Evolutionary conservation across 345 rosid genomes (phyloP), one percentile per base, ranked within the genome.

Genomic region (Microthlaspi erraticum): DNA sequence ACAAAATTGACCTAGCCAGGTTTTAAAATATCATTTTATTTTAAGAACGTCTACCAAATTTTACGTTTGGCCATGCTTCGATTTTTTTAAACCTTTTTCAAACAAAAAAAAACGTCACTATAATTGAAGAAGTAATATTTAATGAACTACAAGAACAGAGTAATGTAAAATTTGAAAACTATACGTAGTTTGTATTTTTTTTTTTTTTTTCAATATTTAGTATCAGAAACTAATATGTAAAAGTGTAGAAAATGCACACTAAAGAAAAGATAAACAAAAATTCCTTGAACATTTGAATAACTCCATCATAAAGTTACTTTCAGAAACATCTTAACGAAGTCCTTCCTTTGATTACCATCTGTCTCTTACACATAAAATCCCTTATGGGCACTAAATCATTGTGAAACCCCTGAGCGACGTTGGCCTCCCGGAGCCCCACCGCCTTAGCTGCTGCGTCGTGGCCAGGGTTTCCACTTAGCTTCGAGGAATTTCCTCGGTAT

Each of bases 401-500:
- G 50, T 60, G 73, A 74, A 67, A 50, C 63, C 4, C 46, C 65
- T 2, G 50, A 51, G 29, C 53, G 54, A 66, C 53, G 33, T 57
- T 59, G 36, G 14, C 52, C 58, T 32, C 34, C 59, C 32, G n/a
- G 11, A 5, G 7, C 26, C 16, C 3, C 37, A 42, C 53, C 39
- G 44, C 17, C 45, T 0, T n/a, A 33, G 5, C 45, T 26, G n/a
- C 52, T 19, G 57, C 73, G 73, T n/a, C 67, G 42, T 7, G 78
- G 73, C 78, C 78, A 74, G 0, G 73, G 69, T 23, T 74, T 74
- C 78, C 78, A 74, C 43, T 42, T 60, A 17, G 57, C 78, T 68
- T 74, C 78, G 0, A 74, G n/a, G 31, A 41, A 74, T 9, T 6
- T 74, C 36, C 13, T 12, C 1, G 73, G 56, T 60, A 59, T 29